Base-by-base conservation (phyloP, 163 green algal species). In the Picocystis sp. region DNA sequence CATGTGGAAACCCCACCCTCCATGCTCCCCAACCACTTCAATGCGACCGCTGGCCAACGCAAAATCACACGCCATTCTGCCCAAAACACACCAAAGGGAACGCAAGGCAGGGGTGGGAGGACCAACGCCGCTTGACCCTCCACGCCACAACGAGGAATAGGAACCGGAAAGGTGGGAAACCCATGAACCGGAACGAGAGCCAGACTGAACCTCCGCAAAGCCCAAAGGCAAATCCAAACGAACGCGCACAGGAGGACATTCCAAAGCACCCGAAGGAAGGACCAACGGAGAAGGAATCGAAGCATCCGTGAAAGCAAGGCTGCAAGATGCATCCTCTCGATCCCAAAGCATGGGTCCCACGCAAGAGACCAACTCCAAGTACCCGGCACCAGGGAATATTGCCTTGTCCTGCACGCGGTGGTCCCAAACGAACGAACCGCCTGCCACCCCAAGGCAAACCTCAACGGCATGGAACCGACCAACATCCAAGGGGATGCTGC, bases 301-400 rank as follows among this genome's bases (percentile, higher is more conserved):
- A 10, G 54, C 66, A 17, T 22, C 52, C 1, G 23, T 33, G 8
- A 79, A 22, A 1, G 46, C 66, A 12, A 56, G 47, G 17, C 53
- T 41, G 29, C 47, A 22, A 6, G 22, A 22, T 15, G 41, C 23
- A 33, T 3, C 2, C 3, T 22, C 24, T 29, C 33, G 10, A 13
- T 56, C 3, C 8, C 58, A 50, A 19, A 56, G 21, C 58, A 76
- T n/a, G 1, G 55, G 50, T 22, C 23, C 12, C 8, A 19, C 61
- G 11, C 65, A 56, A 19, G 57, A 45, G 11, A 71, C 63, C 58
- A 80, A 63, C 56, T 87, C 79, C 29, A 88, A 54, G 49, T 83
- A 88, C 11, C 66, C 76, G 2, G 79, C 79, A 11, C 58, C 79
- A 15, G 79, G 79, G 51, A 87, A 55, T 25, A 88, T 64, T 23